Evolutionary conservation across 1,139 yeast genomes (phyloP), one percentile per base, ranked within the genome.

Genomic region (Candida freyschussii): DNA sequence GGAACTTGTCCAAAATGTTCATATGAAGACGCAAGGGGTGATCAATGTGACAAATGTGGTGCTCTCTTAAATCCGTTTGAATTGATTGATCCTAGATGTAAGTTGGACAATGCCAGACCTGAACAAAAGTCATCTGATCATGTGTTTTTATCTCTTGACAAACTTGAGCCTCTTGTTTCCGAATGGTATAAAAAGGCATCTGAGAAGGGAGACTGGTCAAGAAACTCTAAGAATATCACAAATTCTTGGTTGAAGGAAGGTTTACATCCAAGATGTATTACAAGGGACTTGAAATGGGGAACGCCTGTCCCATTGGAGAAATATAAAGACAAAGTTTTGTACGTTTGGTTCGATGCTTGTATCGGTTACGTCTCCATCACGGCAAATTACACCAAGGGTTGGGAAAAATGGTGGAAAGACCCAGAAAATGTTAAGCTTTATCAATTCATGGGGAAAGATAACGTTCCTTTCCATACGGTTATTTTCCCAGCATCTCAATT

Each of bases 361-460:
- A 89, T 91, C 49, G 99, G 99, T 26, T 91, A 91, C 58, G 78
- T 89, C 42, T 86, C 96, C 34, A 91, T 91, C 53, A 93, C 99
- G 24, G 96, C 97, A 20, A 83, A 82, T 60, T 93, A 89, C 62
- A 81, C 87, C 43, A 72, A 83, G 39, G 75, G 75, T 16, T 84
- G 89, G 74, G 76, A 86, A 73, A 57, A 72, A 53, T 83, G 95
- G 93, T 91, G 99, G 99, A 81, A 77, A 62, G 70, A 83, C 55
- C 94, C 95, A 14, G 87, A 87, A 36, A 62, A 78, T 34, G 96
- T 91, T 44, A 67, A 83, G 48, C 67, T 93, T 46, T 87, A 84
- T 60, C 98, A 91, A 67, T 91, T 91, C 60, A 91, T 91, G 99
- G 99, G 99, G 65, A 91, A 91, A 63, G 99, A 91, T 61, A 91